Conservation (phyloP, 192 early-diverging fungal species). For the Gigaspora rosea region DNA sequence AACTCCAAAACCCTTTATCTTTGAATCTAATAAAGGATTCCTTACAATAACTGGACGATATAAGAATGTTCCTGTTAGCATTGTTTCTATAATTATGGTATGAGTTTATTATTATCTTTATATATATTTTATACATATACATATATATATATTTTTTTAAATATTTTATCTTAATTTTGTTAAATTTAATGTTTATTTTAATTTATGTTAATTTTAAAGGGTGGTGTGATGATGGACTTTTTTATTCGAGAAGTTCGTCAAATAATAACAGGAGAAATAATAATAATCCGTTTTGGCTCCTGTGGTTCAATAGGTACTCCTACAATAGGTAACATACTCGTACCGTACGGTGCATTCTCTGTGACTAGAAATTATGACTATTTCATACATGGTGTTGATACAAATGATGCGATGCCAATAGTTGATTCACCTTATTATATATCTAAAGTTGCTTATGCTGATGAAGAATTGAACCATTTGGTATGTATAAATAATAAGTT, state of each 20-base stretch:
- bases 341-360: constrained; percentile 66
- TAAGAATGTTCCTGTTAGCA: constrained; percentile 70
- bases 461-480: constrained; percentile 53
- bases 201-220: no score
- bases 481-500: constrained; percentile 33
- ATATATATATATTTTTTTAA: not conserved
- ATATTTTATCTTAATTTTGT: not conserved
- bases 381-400: constrained; percentile 51
- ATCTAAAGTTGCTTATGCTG: constrained; percentile 60
- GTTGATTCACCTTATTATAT: constrained; percentile 63
- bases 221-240: constrained; percentile 87
- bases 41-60: constrained; percentile 85
- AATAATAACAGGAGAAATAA: constrained; percentile 72
- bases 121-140: no score
- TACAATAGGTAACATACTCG: constrained; percentile 64
- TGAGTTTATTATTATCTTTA: constrained; percentile 5
- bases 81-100: constrained; percentile 71
- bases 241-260: constrained; percentile 86
- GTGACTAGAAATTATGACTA: constrained; percentile 76
- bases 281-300: constrained; percentile 83
- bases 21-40: constrained; percentile 74
- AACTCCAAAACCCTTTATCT: constrained; percentile 48
- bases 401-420: constrained; percentile 6
- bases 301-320: constrained; percentile 75
- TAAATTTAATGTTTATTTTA: not conserved